Evolutionary conservation across 2,329 filamentous ascomycete species (phyloP), one percentile per base, ranked within the genome.

Genomic region (Pestalotiopsis sp.): DNA sequence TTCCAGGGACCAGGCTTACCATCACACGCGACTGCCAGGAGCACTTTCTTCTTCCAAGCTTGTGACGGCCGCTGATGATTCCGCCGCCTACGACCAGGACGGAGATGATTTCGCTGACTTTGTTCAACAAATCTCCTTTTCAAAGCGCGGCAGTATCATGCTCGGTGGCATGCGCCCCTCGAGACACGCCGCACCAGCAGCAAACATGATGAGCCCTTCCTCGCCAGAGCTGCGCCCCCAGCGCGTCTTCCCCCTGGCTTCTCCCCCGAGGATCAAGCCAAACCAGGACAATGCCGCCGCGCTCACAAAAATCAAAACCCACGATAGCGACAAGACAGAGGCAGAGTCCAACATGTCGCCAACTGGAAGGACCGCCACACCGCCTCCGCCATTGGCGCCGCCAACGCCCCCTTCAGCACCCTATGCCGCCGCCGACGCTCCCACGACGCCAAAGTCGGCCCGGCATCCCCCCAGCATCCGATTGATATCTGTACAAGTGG

Each of bases 81-180:
- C 27, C 7, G 31, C 31, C 31, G 31, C 7, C 31, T 36, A 36
- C 31, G 31, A 36, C 87, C 85, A 74, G 82, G 80, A 90, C 71
- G 88, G 89, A 70, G 86, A 89, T 80, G 86, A 85, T 73, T 86
- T 88, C 75, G 78, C 90, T 75, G 86, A 85, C 73, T 86, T 88
- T 75, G 78, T 91, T 75, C 83, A 81, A 72, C 82, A 83, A 68
- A 78, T 91, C 72, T 84, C 84, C 72, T 91, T 91, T 75, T 90
- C 89, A 68, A 89, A 89, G 71, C 84, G 89, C 73, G 89, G 89
- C 72, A 91, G 89, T 78, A 82, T 91, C 74, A 88, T 91, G 84
- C 84, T 90, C 75, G 84, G 85, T 70, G 84, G 83, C 66, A 85
- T 85, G 75, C 81, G 74, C 66, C 72, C 73, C 65, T 65, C 66